These are phyloP conservation scores for Candida michaelii DNA, from an alignment of 805 yeast species.

Conservation along the genomic window DNA sequence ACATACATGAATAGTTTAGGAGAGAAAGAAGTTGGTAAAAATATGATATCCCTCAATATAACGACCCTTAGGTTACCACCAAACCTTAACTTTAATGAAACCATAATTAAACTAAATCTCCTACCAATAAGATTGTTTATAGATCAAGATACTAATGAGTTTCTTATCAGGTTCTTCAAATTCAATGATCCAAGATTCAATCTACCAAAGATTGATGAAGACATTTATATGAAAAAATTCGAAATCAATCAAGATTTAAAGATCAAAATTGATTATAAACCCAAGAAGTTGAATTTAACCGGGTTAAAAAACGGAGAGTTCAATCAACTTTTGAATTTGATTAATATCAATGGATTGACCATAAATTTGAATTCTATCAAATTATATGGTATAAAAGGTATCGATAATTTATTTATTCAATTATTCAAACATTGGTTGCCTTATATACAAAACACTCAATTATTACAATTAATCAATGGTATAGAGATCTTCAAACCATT, in stretches of 20 bases:
- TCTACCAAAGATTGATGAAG: conserved; percentile 59
- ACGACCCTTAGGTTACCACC: conserved; percentile 65
- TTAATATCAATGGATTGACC: conserved; percentile 82
- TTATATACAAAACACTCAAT: conserved; percentile 77
- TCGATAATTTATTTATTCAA: conserved; percentile 53
- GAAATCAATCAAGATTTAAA: conserved; percentile 53
- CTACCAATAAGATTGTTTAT: conserved; percentile 81
- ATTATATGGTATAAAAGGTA: conserved; percentile 77
- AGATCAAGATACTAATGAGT: conserved; percentile 92
- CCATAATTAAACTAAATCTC: conserved; percentile 50
- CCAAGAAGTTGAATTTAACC: conserved; percentile 80
- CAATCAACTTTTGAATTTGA: conserved; percentile 84
- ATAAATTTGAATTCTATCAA: conserved; percentile 61
- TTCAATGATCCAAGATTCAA: conserved; percentile 73
- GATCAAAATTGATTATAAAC: conserved; percentile 83
- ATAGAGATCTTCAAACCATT: conserved; percentile 78
- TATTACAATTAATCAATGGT: conserved; percentile 80
- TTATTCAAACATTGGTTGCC: conserved; percentile 84
- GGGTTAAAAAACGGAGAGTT: conserved; percentile 86
- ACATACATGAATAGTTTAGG: conserved; percentile 69
- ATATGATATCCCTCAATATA: conserved; percentile 56
- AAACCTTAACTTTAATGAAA: conserved; percentile 66
- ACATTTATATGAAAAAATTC: conserved; percentile 66
- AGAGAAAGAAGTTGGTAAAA: conserved; percentile 65
- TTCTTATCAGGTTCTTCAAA: conserved; percentile 73